Evolutionary conservation across 106 monocot genomes (phyloP), one percentile per base, ranked within the genome.

Genomic region (Dactylorhiza incarnata): DNA sequence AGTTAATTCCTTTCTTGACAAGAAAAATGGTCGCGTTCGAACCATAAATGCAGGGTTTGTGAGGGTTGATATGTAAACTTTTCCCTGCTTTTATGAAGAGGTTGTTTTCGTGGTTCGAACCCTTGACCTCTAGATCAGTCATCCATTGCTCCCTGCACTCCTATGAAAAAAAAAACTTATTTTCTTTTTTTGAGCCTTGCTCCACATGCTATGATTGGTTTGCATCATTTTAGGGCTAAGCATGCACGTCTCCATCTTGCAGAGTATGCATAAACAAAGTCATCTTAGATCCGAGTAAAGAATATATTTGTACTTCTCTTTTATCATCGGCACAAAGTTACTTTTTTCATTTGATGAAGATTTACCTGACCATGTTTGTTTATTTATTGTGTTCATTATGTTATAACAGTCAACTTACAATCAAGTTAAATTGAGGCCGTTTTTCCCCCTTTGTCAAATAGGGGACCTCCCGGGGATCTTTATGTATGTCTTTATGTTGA

Each of bases 401-500:
- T 29, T 65, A 24, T 65, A 26, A 65, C 26, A 65, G 12, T 65
- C 25, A 26, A 29, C 65, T 4, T 65, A 65, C 29, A 11, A 11
- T 65, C 24, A 65, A 26, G 1, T 62, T 9, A 65, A 65, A 69
- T 44, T 54, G 2, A 19, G 22, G 9, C 29, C 69, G 63, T 47
- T 72, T 78, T 49, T 52, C 12, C n/a, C 6, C 46, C 73, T 55
- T 77, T 73, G 29, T 48, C 45, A 46, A 72, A 37, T 49, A 99
- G 99, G 84, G 99, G 91, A 3, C 91, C 99, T 76, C 89, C 91
- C 65, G 99, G 99, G 15, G 99, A 99, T 82, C 94, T 99, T 77
- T 99, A 86, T 84, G 91, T 99, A 72, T 91, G 87, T 73, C 94
- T 99, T 86, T 91, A 94, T 77, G 78, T 99, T 49, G 75, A 84